Conservation (phyloP, 2,329 filamentous ascomycete genomes). For the Cephalotrichum gorgonifer region DNA sequence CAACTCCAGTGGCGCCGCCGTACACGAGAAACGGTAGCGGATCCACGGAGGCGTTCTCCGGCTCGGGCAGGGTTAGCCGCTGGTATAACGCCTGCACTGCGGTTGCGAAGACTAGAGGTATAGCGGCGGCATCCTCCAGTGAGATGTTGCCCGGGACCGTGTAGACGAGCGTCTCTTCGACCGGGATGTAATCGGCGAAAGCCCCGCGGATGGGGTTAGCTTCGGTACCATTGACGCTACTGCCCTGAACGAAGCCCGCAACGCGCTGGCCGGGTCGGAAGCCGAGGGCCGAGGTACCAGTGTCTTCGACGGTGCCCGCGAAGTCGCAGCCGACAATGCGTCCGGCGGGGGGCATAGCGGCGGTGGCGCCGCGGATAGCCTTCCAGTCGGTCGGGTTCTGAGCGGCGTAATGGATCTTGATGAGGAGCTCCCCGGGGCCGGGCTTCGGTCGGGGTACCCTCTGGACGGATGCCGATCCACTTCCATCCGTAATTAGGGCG, state of each 20-base stretch:
- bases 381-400: conserved; percentile 26
- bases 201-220: conserved; percentile 18
- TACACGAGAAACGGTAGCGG: conserved; percentile 31
- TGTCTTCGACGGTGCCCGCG: conserved; percentile 32
- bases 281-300: conserved; percentile 31
- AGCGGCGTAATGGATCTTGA: conserved; percentile 21
- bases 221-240: background rate
- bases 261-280: conserved; percentile 38
- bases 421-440: conserved; percentile 15
- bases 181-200: conserved; percentile 27
- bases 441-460: background rate
- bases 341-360: conserved; percentile 6
- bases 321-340: conserved; percentile 31
- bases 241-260: conserved; percentile 27
- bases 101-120: conserved; percentile 29
- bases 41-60: conserved; percentile 24
- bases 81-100: conserved; percentile 38
- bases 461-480: background rate
- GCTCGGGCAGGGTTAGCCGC: conserved; percentile 32
- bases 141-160: conserved; percentile 33
- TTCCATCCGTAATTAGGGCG: background rate
- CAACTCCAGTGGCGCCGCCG: conserved; percentile 42
- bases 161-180: conserved; percentile 27
- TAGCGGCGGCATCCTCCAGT: conserved; percentile 33
- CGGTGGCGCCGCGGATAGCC: conserved; percentile 12